Conservation (phyloP, 169 alveolate genomes). For the Perkinsus olseni region DNA sequence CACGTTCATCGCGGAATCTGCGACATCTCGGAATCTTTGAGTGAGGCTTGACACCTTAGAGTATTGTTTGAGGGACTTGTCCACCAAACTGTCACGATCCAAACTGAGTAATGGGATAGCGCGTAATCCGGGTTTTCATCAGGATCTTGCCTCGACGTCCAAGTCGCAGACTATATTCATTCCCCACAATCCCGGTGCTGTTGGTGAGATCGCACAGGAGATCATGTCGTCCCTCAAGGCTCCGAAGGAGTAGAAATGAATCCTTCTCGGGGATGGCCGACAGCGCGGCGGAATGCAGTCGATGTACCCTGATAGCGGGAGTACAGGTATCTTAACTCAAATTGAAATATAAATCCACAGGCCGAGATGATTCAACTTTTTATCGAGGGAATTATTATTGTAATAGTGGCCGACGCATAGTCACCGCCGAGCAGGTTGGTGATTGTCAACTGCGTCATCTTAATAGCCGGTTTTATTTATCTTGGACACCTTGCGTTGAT, state of each 20-base stretch:
- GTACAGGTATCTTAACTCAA: background rate
- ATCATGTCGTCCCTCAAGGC: background rate
- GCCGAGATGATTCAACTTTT: no score
- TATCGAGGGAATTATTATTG: no score
- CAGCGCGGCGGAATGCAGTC: no score
- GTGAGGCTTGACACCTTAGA: background rate
- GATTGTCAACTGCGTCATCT: no score
- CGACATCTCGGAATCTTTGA: no score
- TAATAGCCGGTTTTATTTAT: no score
- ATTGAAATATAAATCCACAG: background rate
- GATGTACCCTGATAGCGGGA: no score
- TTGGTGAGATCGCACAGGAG: slow-evolving; percentile 17
- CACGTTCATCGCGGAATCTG: no score
- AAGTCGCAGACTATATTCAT: slow-evolving; percentile 20
- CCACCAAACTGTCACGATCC: background rate
- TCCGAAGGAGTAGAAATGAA: background rate
- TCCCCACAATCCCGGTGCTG: slow-evolving; percentile 24
- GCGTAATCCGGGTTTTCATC: background rate
- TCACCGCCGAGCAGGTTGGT: no score
- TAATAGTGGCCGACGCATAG: no score
- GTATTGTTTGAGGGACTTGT: background rate
- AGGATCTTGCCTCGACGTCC: slow-evolving; percentile 20
- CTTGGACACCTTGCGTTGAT: no score
- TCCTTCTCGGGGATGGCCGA: no score
- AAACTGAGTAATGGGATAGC: background rate